These are phyloP conservation scores for Bruguiera hainesii DNA, from an alignment of 441 rosid species.

Conservation along the genomic window DNA sequence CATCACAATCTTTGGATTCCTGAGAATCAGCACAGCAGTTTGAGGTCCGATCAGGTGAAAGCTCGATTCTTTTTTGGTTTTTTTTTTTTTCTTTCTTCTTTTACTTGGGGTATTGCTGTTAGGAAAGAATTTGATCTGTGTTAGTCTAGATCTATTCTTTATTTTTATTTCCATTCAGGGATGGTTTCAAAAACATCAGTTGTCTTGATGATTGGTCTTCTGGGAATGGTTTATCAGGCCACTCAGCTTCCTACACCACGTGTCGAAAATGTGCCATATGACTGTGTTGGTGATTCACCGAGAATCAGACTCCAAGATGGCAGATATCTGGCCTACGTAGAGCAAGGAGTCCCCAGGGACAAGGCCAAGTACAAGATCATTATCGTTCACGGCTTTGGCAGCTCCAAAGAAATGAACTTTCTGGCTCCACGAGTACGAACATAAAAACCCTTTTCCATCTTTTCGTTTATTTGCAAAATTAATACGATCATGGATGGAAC, in stretches of 20 bases:
- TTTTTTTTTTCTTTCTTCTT: not conserved
- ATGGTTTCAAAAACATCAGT: constrained; percentile 23
- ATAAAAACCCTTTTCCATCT: constrained; percentile 1
- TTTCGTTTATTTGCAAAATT: not conserved
- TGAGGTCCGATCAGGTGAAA: not conserved
- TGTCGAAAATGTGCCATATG: constrained; percentile 19
- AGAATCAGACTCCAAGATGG: constrained; percentile 77
- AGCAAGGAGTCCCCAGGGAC: constrained; percentile 60
- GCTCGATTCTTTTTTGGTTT: not conserved
- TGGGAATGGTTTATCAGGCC: constrained; percentile 41
- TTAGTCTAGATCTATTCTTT: constrained; percentile 14
- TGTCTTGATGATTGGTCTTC: constrained; percentile 29
- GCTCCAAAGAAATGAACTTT: constrained; percentile 83
- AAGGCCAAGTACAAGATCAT: constrained; percentile 53
- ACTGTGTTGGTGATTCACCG: constrained; percentile 29
- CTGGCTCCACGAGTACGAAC: constrained; percentile 54
- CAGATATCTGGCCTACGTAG: constrained; percentile 62
- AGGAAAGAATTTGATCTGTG: constrained; percentile 8
- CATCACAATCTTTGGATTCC: not conserved
- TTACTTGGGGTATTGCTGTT: not conserved
- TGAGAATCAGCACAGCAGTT: not conserved
- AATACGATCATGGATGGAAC: not conserved
- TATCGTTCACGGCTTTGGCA: constrained; percentile 84
- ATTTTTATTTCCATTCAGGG: constrained; percentile 2
- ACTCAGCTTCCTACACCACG: constrained; percentile 24